Conservation (phyloP, 75 land plant species). For the Cryptomeria japonica region DNA sequence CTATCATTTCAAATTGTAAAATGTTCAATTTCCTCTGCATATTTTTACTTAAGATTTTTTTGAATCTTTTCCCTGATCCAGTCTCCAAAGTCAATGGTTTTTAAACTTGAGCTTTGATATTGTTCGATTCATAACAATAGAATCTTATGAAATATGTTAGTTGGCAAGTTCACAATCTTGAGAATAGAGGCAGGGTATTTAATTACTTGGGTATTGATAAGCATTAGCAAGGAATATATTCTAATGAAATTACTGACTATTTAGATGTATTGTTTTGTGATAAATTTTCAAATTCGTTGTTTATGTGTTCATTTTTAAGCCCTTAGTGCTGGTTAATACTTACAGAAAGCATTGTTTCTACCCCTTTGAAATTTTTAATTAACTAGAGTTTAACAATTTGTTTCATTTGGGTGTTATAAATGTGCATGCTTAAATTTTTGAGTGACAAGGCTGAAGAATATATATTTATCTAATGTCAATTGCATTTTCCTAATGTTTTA, state of each 20-base stretch:
- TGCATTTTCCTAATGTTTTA: background rate
- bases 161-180: background rate
- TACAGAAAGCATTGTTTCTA: background rate
- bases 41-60: background rate
- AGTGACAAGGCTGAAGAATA: slow-evolving; percentile 7
- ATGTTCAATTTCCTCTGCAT: background rate
- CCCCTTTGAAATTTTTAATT: background rate
- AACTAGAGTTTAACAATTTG: background rate
- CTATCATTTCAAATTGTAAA: background rate
- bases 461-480: background rate
- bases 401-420: background rate
- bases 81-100: background rate
- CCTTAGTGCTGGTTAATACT: background rate
- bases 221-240: background rate
- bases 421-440: background rate
- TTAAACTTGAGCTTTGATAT: background rate
- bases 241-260: background rate
- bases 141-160: background rate
- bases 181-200: background rate
- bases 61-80: background rate
- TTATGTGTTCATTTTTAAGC: background rate
- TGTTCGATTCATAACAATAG: background rate
- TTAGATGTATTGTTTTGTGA: background rate
- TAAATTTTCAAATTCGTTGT: background rate
- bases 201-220: background rate